Evolutionary conservation across 306 rosid genomes (phyloP).

Genomic region (Glycine tomentella): DNA sequence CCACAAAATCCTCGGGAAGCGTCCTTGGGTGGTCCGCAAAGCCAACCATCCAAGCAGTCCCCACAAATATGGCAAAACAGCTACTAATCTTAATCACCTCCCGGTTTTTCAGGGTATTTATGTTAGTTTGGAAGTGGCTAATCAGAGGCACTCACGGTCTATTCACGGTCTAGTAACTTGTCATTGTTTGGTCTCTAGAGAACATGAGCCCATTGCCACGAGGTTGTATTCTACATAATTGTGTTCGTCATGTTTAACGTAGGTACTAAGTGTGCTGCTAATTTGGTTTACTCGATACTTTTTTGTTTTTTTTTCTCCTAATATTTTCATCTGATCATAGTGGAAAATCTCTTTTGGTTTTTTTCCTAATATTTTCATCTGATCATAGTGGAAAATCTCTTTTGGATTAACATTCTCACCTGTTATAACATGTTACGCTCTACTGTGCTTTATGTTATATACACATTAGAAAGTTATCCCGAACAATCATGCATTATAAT

Average conservation of each 20-base stretch:
- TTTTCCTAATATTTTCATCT: not conserved
- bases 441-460: not conserved
- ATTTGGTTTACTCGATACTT: constrained; percentile 54
- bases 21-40: constrained; percentile 70
- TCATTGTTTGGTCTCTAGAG: constrained; percentile 69
- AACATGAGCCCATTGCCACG: constrained; percentile 75
- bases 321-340: too few relatives aligned
- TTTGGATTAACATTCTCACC: not conserved
- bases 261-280: constrained; percentile 72
- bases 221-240: constrained; percentile 72
- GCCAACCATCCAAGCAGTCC: constrained; percentile 82
- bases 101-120: constrained; percentile 59
- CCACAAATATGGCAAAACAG: constrained; percentile 91
- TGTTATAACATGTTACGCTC: not conserved
- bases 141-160: constrained; percentile 61
- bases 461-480: not conserved
- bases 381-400: constrained; percentile 43
- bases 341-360: too few relatives aligned
- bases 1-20: constrained; percentile 77
- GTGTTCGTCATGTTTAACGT: constrained; percentile 64
- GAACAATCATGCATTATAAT: not conserved
- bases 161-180: constrained; percentile 57
- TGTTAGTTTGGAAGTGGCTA: constrained; percentile 69
- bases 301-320: constrained; percentile 14
- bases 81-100: constrained; percentile 66